Conservation (phyloP, 495 filamentous ascomycete species). For the Aspergillus wentii region DNA sequence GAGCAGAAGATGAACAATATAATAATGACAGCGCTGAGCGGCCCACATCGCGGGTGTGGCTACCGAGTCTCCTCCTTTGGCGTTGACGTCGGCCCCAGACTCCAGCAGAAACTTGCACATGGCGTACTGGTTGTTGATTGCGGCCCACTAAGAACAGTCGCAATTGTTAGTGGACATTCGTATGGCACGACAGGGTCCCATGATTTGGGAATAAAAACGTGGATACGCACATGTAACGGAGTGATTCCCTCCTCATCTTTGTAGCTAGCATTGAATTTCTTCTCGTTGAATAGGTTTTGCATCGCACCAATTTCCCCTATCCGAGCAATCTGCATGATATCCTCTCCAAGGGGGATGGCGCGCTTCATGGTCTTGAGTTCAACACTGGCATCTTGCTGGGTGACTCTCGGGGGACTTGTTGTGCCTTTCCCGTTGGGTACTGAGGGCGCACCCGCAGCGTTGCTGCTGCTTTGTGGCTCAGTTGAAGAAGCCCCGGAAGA, state of each 20-base stretch:
- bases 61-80: slow-evolving; percentile 87
- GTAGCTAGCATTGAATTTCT: slow-evolving; percentile 75
- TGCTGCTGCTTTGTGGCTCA: slow-evolving; percentile 21
- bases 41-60: slow-evolving; percentile 97
- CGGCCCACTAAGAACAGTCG: slow-evolving; percentile 72
- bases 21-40: slow-evolving; percentile 88
- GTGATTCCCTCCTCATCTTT: slow-evolving; percentile 89
- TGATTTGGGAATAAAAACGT: slow-evolving; percentile 3
- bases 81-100: slow-evolving; percentile 85
- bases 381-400: slow-evolving; percentile 47
- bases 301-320: slow-evolving; percentile 81
- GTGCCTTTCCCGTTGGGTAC: slow-evolving; percentile 50
- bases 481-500: slow-evolving; percentile 25
- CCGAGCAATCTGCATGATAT: slow-evolving; percentile 94
- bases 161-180: slow-evolving; percentile 4
- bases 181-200: slow-evolving; percentile 4
- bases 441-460: slow-evolving; percentile 17
- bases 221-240: slow-evolving; percentile 78
- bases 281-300: slow-evolving; percentile 79
- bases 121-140: slow-evolving; percentile 97
- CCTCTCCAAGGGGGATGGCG: slow-evolving; percentile 61
- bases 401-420: slow-evolving; percentile 54
- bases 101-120: slow-evolving; percentile 94
- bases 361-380: slow-evolving; percentile 64
- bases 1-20: slow-evolving; percentile 75